Evolutionary conservation across 2,329 filamentous ascomycete genomes (phyloP).

Genomic region (Cercospora berteroae): DNA sequence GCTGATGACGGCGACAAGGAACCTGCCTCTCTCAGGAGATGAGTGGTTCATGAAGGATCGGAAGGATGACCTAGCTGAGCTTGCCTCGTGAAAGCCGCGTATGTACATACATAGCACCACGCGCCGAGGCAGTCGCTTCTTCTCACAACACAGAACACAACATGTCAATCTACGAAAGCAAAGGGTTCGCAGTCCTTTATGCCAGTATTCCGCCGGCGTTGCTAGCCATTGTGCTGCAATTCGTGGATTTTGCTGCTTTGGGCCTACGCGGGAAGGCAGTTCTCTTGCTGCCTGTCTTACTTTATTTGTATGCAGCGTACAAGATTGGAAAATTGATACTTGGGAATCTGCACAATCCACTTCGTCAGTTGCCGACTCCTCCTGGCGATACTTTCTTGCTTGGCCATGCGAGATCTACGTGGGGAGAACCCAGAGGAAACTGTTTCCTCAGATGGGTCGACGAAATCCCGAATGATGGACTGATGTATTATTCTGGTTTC

Average conservation of each 20-base stretch:
- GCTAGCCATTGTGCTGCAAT: background rate
- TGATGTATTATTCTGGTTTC: constrained; percentile 43
- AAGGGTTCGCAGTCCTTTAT: background rate
- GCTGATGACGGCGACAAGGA: background rate
- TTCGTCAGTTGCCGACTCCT: background rate
- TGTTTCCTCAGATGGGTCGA: constrained; percentile 40
- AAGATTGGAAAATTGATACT: background rate
- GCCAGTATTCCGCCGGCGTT: background rate
- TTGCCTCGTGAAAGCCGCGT: background rate
- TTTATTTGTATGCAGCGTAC: constrained; percentile 1
- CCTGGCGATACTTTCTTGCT: constrained; percentile 34
- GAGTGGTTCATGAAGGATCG: background rate
- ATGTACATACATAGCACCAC: background rate
- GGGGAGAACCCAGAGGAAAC: constrained; percentile 38
- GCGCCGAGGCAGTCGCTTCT: background rate
- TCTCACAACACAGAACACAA: background rate
- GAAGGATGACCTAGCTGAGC: background rate
- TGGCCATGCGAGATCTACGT: constrained; percentile 39
- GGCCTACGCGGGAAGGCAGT: background rate
- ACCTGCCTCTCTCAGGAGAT: background rate
- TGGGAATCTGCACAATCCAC: background rate
- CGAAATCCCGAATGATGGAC: constrained; percentile 42
- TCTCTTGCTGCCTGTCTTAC: background rate
- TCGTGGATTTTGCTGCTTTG: background rate
- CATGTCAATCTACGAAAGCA: constrained; percentile 9